Percentiles rank a stretch among this genome's conserved stretches.
phyloP scores from a whole-genome alignment of 352 stramenopile genomes.

The Globisporangium okanoganense region DNA sequence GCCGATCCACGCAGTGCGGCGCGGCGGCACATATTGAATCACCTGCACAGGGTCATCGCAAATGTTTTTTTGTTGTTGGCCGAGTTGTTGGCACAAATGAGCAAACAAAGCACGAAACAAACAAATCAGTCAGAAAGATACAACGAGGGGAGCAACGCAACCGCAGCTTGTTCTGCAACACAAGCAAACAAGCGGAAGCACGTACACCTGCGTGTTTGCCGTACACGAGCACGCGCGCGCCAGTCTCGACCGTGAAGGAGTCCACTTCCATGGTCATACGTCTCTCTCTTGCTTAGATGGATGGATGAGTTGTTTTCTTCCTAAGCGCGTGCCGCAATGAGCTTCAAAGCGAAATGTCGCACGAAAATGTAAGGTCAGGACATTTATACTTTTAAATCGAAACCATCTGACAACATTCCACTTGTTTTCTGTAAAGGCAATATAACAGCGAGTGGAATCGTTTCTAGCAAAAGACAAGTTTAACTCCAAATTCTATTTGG shows the following conservation, averaged over 20 bases:
- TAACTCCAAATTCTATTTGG: not conserved
- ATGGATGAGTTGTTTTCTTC: not conserved
- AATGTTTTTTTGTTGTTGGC: not conserved
- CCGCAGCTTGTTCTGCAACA: not conserved
- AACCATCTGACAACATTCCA: no score
- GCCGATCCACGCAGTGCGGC: conserved; percentile 57
- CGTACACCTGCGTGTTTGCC: conserved; percentile 77
- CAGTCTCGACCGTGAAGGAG: conserved; percentile 28
- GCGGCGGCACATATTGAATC: conserved; percentile 60
- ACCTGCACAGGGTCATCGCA: conserved; percentile 22
- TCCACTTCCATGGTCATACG: conserved; percentile 27
- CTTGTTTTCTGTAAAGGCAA: no score
- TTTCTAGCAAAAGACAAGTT: fast-evolving
- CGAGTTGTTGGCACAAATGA: not conserved
- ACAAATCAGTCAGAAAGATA: not conserved
- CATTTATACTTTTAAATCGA: no score
- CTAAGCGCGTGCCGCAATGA: not conserved
- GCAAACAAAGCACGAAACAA: conserved; percentile 2
- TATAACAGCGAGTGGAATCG: not conserved
- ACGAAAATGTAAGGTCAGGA: no score
- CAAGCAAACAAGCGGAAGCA: not conserved
- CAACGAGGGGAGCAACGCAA: not conserved
- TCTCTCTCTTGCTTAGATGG: not conserved
- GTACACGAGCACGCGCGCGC: conserved; percentile 64
- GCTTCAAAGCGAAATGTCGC: not conserved